Evolutionary conservation across 441 rosid genomes (phyloP), one percentile per base, ranked within the genome.

Genomic region (Pelargonium australe): DNA sequence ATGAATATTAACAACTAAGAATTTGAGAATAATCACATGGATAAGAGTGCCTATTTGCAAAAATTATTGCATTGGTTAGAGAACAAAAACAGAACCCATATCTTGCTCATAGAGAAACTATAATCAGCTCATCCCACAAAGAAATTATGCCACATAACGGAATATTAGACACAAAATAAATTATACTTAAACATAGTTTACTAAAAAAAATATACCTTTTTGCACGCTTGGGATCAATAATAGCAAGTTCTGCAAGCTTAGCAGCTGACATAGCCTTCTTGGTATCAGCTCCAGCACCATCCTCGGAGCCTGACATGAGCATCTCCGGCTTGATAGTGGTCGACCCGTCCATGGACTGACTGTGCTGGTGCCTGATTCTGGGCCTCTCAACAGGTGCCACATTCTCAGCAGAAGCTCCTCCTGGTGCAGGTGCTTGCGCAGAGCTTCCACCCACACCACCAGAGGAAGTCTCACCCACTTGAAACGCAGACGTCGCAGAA

Each of bases 191-290:
- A 13, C 12, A 49, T 13, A 49, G 4, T 49, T 49, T 49, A 5
- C 14, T 49, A 55, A 41, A 23, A 64, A 60, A 23, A 8, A 7
- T 43, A 7, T 43, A 94, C 99, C 99, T 92, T 81, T 95, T 92
- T 10, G 99, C 99, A 45, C 98, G 97, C 76, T 90, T 95, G 57
- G 99, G 99, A 79, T 95, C 99, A 63, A 89, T 78, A 65, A 90
- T 91, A 58, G 99, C 96, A 80, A 95, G 98, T 84, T 95, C 99
- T 57, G 99, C 95, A 76, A 95, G 99, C 87, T 95, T 90, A 65
- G 96, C 82, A 75, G 99, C 93, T 65, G 99, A 90, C 76, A 90
- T 80, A 9, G 97, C 87, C 77, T 95, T 95, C 90, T 95, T 95
- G 71, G 89, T 63, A 81, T 92, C 97, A 67, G 84, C 81, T 0